Conservation (phyloP, 352 stramenopile genomes). For the Pythium sukuiense region DNA sequence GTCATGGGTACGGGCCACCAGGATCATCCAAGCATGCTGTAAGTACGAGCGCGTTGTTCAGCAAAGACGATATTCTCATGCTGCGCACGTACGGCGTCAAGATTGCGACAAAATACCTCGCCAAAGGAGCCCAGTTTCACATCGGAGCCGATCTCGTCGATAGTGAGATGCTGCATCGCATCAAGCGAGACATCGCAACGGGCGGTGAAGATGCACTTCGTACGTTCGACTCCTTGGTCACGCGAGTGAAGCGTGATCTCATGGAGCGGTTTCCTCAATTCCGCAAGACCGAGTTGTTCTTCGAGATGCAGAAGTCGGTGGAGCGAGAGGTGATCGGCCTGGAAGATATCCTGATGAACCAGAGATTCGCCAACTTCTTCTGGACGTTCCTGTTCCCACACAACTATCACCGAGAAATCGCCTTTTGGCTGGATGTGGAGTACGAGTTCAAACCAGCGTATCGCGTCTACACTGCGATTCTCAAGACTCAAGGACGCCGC, state of each 20-base stretch:
- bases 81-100: slow-evolving; percentile 85
- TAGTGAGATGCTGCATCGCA: slow-evolving; percentile 56
- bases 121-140: slow-evolving; percentile 76
- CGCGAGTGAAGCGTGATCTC: slow-evolving; percentile 74
- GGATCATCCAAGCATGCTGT: slow-evolving; percentile 8
- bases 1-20: slow-evolving; percentile 13
- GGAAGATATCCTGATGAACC: slow-evolving; percentile 88
- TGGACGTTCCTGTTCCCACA: slow-evolving; percentile 89
- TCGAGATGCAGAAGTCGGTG: slow-evolving; percentile 78
- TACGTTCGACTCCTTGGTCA: slow-evolving; percentile 77
- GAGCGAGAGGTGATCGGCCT: slow-evolving; percentile 79
- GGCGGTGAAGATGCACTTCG: slow-evolving; percentile 79
- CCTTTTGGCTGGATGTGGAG: slow-evolving; percentile 83
- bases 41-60: slow-evolving; percentile 46
- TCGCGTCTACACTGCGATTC: slow-evolving; percentile 59
- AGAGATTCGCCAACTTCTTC: slow-evolving; percentile 87
- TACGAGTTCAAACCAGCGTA: slow-evolving; percentile 88
- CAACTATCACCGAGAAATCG: slow-evolving; percentile 87
- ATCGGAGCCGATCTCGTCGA: slow-evolving; percentile 67
- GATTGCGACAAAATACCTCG: slow-evolving; percentile 85
- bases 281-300: slow-evolving; percentile 76
- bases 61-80: slow-evolving; percentile 84
- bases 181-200: slow-evolving; percentile 76
- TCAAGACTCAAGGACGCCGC: slow-evolving; percentile 45
- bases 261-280: slow-evolving; percentile 84